Percentiles rank a stretch among this genome's conserved stretches.
These are phyloP conservation scores for Rhytidhysteron rufulum DNA, from an alignment of 2,329 filamentous ascomycete genomes.

Conservation along the genomic window DNA sequence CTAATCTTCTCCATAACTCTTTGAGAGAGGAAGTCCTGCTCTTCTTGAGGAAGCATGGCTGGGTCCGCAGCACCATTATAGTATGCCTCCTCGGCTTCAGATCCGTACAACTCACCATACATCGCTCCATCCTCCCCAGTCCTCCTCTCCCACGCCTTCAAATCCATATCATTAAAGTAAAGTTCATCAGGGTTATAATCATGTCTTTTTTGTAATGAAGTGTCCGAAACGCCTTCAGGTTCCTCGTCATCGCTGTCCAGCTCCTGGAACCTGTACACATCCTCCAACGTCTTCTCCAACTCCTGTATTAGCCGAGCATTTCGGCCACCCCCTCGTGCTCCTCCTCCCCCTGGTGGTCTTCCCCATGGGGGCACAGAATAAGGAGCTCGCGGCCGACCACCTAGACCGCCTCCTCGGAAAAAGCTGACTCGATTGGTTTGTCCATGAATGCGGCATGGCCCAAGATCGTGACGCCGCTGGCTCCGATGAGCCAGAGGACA, in stretches of 20 bases:
- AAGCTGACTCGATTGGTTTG: conserved; percentile 99
- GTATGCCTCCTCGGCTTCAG: conserved; percentile 50
- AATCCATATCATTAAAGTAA: conserved; percentile 47
- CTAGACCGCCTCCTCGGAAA: conserved; percentile 99
- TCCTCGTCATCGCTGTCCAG: conserved; percentile 53
- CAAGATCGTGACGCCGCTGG: conserved; percentile 86
- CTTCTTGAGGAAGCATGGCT: conserved; percentile 35
- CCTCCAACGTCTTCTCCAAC: conserved; percentile 37
- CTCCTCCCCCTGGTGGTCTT: conserved; percentile 93
- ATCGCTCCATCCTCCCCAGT: conserved; percentile 44
- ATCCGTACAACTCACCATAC: conserved; percentile 49
- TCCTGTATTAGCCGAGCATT: too few relatives aligned
- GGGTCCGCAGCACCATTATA: conserved; percentile 39
- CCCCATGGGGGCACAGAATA: conserved; percentile 87
- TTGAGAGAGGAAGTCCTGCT: conserved; percentile 74
- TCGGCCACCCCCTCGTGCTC: conserved; percentile 44
- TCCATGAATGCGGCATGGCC: conserved; percentile 96
- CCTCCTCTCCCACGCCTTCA: conserved; percentile 37
- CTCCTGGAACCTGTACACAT: conserved; percentile 61
- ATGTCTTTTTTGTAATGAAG: conserved; percentile 30
- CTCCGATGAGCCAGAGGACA: conserved; percentile 92
- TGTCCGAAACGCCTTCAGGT: conserved; percentile 40
- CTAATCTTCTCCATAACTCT: conserved; percentile 77
- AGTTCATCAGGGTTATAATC: conserved; percentile 43
- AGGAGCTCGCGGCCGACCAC: conserved; percentile 99